Evolutionary conservation across 2,329 filamentous ascomycete species (phyloP).

Genomic region (Xylariaceae sp.): DNA sequence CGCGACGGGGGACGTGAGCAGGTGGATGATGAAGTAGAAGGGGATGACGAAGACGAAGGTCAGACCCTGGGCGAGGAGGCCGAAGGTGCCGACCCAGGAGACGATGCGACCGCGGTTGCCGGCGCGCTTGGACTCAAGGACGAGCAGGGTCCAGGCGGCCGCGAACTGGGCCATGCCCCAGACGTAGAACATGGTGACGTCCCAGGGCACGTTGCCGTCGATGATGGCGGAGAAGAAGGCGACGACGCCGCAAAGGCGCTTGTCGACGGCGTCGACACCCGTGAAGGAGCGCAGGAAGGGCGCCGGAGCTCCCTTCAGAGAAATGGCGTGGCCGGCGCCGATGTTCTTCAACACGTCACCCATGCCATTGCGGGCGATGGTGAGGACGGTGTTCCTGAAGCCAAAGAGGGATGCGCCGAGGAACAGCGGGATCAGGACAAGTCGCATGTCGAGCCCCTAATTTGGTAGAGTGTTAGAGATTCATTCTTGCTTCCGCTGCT

Average conservation of each 20-base stretch:
- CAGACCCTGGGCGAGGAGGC: constrained; percentile 26
- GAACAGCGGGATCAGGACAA: constrained; percentile 23
- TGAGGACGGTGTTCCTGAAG: constrained; percentile 18
- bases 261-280: constrained; percentile 22
- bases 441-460: constrained; percentile 16
- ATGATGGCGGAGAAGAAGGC: constrained; percentile 26
- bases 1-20: constrained; percentile 30
- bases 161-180: constrained; percentile 30
- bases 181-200: constrained; percentile 23
- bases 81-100: constrained; percentile 22
- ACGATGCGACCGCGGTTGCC: constrained; percentile 28
- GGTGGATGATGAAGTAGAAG: constrained; percentile 28
- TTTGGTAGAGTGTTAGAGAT: not conserved
- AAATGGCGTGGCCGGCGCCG: constrained; percentile 4
- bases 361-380: constrained; percentile 18
- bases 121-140: constrained; percentile 29
- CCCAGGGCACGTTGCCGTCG: constrained; percentile 25
- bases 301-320: constrained; percentile 20
- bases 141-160: constrained; percentile 26
- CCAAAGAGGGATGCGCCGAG: constrained; percentile 24
- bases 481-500: not conserved
- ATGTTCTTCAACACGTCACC: constrained; percentile 10
- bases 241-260: constrained; percentile 26
- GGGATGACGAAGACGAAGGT: constrained; percentile 28
- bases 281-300: constrained; percentile 24